Conservation (phyloP, 352 stramenopile genomes). For the Bremia lactucae region DNA sequence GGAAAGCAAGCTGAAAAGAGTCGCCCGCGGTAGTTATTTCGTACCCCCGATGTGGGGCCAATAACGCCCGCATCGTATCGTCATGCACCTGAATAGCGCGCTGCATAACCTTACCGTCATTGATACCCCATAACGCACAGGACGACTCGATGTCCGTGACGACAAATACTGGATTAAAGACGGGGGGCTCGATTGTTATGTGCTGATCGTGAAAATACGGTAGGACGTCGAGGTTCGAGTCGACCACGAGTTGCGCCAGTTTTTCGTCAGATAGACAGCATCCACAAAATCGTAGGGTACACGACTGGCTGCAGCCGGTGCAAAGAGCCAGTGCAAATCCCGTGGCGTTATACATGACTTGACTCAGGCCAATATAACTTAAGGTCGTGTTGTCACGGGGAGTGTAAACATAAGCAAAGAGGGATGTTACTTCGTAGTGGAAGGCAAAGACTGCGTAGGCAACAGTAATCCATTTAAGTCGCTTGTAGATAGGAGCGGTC, state of each 20-base stretch:
- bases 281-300: constrained; percentile 28
- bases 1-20: constrained; percentile 62
- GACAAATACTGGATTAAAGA: constrained; percentile 44
- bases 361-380: constrained; percentile 29
- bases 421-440: constrained; percentile 38
- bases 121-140: constrained; percentile 43
- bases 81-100: constrained; percentile 34
- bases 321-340: constrained; percentile 26
- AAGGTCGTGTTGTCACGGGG: constrained; percentile 14
- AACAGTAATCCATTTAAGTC: constrained; percentile 49
- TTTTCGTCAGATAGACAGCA: constrained; percentile 39
- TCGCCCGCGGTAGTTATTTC: constrained; percentile 67
- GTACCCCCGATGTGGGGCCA: constrained; percentile 47
- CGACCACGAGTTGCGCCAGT: constrained; percentile 29
- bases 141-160: constrained; percentile 61
- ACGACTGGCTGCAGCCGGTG: constrained; percentile 45
- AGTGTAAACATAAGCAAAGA: constrained; percentile 31
- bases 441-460: constrained; percentile 34
- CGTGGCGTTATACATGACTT: constrained; percentile 30
- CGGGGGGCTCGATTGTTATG: constrained; percentile 8
- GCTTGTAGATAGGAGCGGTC: constrained; percentile 40
- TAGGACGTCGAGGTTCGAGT: constrained; percentile 17
- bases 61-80: constrained; percentile 23
- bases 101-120: constrained; percentile 37
- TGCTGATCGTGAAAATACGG: constrained; percentile 3